Evolutionary conservation across 768 basidiomycete species (phyloP), one percentile per base, ranked within the genome.

Genomic region (Candolleomyces aberdarensis): DNA sequence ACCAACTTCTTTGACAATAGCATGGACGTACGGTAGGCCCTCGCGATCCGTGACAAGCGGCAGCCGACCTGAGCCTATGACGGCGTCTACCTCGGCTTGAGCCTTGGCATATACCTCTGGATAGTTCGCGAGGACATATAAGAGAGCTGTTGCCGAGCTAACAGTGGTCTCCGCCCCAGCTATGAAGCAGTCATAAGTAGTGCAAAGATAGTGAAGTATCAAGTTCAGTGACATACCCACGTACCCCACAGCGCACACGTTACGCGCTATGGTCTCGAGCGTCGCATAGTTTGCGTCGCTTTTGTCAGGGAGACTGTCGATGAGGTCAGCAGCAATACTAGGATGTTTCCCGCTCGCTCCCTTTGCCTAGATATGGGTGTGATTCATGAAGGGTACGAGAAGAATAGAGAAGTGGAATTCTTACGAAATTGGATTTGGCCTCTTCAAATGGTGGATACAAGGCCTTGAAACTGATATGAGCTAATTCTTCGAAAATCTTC

Each of bases 111-210:
- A 54, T 5, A 57, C 40, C 10, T 61, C 44, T 17, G 60, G 60
- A 22, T 61, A n/a, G 5, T 4, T 50, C 32, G 54, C 54, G 4
- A 56, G 40, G 11, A 15, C 54, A 7, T 41, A 36, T 14, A 56
- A 6, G 1, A 56, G 3, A 3, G 48, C 60, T 10, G 53, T 26
- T 3, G 43, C 59, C 5, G 59, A 55, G 31, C 31, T 57, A 20
- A 31, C 39, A 14, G 60, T 32, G 20, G 74, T 74, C 60, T 78
- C 75, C 13, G 69, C 67, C 10, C 72, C 72, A 15, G 69, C 70
- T 69, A 43, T 19, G 19, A 40, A 19, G 8, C 5, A 50, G 19
- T 20, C 6, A 57, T 47, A 14, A 41, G 62, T 53, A 48, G 47
- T 48, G 3, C 43, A 48, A 29, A 19, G 49, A 60, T 20, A 57